A percentile compares a stretch with the other conserved stretches of the same genome.
Conservation (phyloP, 192 early-diverging fungal species). For the Chytriomyces hyalinus region DNA sequence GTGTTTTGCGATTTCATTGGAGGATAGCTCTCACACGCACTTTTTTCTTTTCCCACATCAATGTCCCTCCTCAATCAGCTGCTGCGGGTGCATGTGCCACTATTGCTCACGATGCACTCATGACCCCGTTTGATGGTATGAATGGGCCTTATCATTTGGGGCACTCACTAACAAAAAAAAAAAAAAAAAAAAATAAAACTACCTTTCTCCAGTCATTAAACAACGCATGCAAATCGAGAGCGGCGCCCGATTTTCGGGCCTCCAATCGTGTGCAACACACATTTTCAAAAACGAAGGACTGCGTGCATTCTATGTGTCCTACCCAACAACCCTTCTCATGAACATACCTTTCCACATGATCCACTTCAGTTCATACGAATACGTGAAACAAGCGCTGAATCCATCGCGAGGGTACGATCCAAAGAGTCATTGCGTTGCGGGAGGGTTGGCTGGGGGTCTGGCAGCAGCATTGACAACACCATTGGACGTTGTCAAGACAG, state of each 20-base stretch:
- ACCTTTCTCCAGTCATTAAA: conserved; percentile 72
- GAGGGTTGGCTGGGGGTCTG: conserved; percentile 85
- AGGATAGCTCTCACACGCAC: background rate
- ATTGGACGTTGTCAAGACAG: conserved; percentile 95
- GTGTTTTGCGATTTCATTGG: background rate
- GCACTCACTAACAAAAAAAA: background rate
- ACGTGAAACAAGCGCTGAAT: conserved; percentile 82
- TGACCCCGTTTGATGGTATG: conserved; percentile 95
- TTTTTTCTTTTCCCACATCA: conserved; percentile 8
- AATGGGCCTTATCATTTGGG: background rate
- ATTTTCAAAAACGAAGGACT: conserved; percentile 82
- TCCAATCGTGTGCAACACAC: conserved; percentile 70
- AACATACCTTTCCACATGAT: conserved; percentile 94
- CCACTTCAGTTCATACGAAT: conserved; percentile 93
- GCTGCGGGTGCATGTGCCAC: conserved; percentile 90
- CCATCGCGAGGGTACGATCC: conserved; percentile 84
- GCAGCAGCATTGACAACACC: conserved; percentile 91
- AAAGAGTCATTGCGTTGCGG: conserved; percentile 81
- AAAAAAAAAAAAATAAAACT: background rate
- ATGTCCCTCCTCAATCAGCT: conserved; percentile 45
- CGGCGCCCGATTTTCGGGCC: conserved; percentile 69
- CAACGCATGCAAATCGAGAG: conserved; percentile 89
- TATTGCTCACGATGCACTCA: conserved; percentile 82
- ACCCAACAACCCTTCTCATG: conserved; percentile 93
- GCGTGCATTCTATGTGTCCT: conserved; percentile 89